Percentiles rank a stretch among this genome's conserved stretches.
Evolutionary conservation across 2,329 filamentous ascomycete genomes (phyloP).

Genomic region (Cladophialophora psammophila): DNA sequence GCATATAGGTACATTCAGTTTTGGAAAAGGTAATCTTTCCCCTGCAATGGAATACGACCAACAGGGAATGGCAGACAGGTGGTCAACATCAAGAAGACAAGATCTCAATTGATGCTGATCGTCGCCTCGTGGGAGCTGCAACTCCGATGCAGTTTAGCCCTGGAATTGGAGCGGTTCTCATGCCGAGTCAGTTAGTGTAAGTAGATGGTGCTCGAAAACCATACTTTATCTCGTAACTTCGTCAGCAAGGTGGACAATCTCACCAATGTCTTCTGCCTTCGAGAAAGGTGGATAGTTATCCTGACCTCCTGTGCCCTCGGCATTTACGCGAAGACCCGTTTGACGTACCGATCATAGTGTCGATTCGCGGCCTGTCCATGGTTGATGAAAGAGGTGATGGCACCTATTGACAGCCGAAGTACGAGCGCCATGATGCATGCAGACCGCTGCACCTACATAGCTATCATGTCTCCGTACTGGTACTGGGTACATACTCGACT

Average conservation of each 20-base stretch:
- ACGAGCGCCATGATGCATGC: background rate
- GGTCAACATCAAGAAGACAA: background rate
- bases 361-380: background rate
- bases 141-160: background rate
- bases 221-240: background rate
- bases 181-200: background rate
- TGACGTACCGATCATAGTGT: background rate
- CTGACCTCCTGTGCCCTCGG: background rate
- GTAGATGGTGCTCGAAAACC: slow-evolving; percentile 1
- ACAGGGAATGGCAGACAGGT: background rate
- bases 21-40: background rate
- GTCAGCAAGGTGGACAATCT: background rate
- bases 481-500: background rate
- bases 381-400: background rate
- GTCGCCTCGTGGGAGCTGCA: background rate
- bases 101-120: background rate
- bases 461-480: background rate
- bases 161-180: background rate
- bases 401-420: background rate
- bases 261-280: background rate
- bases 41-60: background rate
- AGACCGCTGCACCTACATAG: background rate
- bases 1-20: background rate
- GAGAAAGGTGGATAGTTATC: background rate
- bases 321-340: background rate